phyloP scores from a whole-genome alignment of 495 filamentous ascomycete species.

The Penicillium ucsense region DNA sequence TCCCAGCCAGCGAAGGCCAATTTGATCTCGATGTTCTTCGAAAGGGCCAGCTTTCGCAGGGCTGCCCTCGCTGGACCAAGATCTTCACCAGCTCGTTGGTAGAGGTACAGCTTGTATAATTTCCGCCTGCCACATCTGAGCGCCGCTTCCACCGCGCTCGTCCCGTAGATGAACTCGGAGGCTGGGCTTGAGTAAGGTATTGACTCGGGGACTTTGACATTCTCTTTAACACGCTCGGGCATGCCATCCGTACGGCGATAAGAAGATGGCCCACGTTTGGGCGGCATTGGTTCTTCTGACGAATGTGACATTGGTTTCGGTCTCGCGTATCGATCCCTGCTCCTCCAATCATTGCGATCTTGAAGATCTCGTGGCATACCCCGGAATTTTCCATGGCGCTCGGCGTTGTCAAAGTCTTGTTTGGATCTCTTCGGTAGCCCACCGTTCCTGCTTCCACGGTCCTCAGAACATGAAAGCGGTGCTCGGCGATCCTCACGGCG shows the following conservation, averaged over 20 bases:
- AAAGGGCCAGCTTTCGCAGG: constrained; percentile 50
- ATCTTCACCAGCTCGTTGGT: constrained; percentile 36
- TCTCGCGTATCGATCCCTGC: neutral
- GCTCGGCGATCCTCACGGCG: neutral
- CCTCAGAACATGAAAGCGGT: neutral
- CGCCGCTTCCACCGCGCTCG: constrained; percentile 71
- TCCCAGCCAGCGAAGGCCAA: constrained; percentile 45
- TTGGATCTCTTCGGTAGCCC: neutral
- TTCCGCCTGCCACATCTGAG: constrained; percentile 57
- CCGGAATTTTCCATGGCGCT: constrained; percentile 26
- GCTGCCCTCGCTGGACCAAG: constrained; percentile 26
- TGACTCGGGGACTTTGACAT: constrained; percentile 40
- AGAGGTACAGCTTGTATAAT: constrained; percentile 78
- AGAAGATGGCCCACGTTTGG: constrained; percentile 5
- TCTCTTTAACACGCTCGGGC: constrained; percentile 31
- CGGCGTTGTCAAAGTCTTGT: constrained; percentile 21
- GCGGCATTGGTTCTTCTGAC: neutral
- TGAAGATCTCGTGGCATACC: constrained; percentile 18
- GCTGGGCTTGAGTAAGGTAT: constrained; percentile 77
- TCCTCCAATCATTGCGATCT: constrained; percentile 1
- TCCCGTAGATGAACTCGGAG: constrained; percentile 86
- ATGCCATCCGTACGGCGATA: constrained; percentile 19
- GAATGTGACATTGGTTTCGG: neutral
- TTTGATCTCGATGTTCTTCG: constrained; percentile 44
- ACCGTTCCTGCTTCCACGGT: neutral